Evolutionary conservation across 148 eudicot species (phyloP), one percentile per base, ranked within the genome.

Genomic region (Fagopyrum esculentum): DNA sequence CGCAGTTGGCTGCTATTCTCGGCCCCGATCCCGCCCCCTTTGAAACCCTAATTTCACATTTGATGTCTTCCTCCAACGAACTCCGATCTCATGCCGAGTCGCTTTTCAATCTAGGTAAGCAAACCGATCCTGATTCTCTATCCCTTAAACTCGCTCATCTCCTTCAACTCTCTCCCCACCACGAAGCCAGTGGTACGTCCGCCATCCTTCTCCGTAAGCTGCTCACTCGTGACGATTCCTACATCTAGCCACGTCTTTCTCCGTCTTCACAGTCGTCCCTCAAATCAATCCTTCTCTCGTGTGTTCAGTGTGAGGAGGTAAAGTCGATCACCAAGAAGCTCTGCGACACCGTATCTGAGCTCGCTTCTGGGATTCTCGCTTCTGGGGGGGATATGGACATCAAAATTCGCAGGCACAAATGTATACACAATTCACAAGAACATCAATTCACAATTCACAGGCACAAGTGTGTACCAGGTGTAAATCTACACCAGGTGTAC

Each of bases 271-370:
- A 84, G 77, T 79, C 86, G 0, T 59, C 91, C 3, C 63, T 92
- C 1, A 89, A 92, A 69, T 87, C 89, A 7, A 76, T 85, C 5
- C 80, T 92, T 0, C 80, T 92, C 0, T 47, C 82, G 5, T 85
- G 84, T 7, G 83, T 92, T 22, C 97, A 88, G n/a, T 71, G 77
- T 2, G 91, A 93, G 70, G 86, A 89, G 0, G 49, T 80, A 0
- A 93, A 90, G 71, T 79, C 90, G 7, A 87, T 90, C 0, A 72
- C 85, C 29, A 87, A 87, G 77, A 93, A 93, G 84, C 71, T 93
- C 0, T 90, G 96, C 60, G 98, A 93, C 45, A 89, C 93, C 16
- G 69, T 93, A 0, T 87, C 96, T 6, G 98, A 93, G 70, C 88
- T 93, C 1, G 98, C 96, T 7, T 89, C 96, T 0, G 87, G 90